These are phyloP conservation scores for Besnoitia besnoiti DNA, from an alignment of 169 alveolate genomes.

Conservation along the genomic window DNA sequence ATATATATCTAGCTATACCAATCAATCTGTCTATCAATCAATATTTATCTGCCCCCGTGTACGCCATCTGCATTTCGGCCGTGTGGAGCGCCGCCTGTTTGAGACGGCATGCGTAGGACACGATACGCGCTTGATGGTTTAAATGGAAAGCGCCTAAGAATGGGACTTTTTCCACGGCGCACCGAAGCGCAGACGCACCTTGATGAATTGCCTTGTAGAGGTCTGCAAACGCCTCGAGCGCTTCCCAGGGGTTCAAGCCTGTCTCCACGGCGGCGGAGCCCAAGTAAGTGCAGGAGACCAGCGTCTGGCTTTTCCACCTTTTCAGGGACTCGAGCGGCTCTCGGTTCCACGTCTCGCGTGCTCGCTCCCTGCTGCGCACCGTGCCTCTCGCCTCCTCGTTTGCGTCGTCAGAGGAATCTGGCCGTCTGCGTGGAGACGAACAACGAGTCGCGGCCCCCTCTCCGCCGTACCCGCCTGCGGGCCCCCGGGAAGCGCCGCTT, in stretches of 20 bases:
- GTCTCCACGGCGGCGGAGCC: slow-evolving; percentile 68
- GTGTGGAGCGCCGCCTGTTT: too few species aligned
- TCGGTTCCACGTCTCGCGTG: not conserved
- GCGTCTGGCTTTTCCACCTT: not conserved
- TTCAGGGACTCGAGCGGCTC: not conserved
- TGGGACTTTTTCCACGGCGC: too few species aligned
- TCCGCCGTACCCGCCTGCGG: not conserved
- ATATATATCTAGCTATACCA: too few species aligned
- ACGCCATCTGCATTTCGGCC: too few species aligned
- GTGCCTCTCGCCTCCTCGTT: not conserved
- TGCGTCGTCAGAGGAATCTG: not conserved
- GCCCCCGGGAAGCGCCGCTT: not conserved
- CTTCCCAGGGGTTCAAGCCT: slow-evolving; percentile 64
- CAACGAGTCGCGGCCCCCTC: not conserved
- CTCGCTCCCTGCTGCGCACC: not conserved
- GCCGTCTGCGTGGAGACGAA: not conserved
- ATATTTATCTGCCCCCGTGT: too few species aligned
- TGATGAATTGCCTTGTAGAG: slow-evolving; percentile 49
- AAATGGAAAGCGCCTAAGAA: too few species aligned
- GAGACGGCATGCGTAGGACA: too few species aligned
- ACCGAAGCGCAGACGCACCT: slow-evolving; percentile 52
- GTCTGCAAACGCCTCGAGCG: slow-evolving; percentile 62
- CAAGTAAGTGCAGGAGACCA: slow-evolving; percentile 39
- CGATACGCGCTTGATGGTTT: too few species aligned
- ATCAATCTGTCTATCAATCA: too few species aligned